Conservation (phyloP, 108 stramenopile species). For the Parietichytrium sp. region DNA sequence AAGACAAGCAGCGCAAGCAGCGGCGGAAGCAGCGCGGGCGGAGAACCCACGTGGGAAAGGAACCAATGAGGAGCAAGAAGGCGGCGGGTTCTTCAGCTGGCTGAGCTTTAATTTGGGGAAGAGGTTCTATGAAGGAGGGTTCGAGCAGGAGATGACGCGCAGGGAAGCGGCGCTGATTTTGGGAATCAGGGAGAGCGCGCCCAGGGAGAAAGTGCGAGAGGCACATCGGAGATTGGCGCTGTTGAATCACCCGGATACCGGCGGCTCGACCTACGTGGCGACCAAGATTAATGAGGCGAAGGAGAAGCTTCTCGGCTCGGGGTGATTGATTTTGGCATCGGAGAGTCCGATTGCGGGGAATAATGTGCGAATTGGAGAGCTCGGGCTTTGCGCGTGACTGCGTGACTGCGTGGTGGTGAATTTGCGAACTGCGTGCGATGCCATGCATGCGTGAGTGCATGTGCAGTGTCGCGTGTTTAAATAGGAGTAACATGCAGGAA, state of each 20-base stretch:
- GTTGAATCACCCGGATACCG: slow-evolving; percentile 97
- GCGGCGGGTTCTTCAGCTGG: background rate
- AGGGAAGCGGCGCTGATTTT: slow-evolving; percentile 95
- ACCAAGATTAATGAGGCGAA: slow-evolving; percentile 99
- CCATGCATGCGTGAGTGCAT: no score
- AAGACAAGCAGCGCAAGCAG: background rate
- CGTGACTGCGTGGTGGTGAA: no score
- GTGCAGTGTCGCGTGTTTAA: no score
- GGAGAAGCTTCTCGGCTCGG: slow-evolving; percentile 81
- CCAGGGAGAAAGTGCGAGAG: slow-evolving; percentile 84
- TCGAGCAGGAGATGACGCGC: slow-evolving; percentile 94
- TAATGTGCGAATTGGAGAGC: no score
- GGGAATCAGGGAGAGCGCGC: slow-evolving; percentile 87
- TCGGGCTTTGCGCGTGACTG: no score
- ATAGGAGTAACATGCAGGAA: no score
- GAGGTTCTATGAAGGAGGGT: slow-evolving; percentile 95
- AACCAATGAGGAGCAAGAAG: background rate
- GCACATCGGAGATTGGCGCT: slow-evolving; percentile 91
- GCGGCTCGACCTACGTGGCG: slow-evolving; percentile 89
- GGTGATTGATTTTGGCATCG: no score
- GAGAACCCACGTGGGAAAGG: background rate
- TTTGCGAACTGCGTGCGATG: no score
- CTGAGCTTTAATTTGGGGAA: slow-evolving; percentile 15
- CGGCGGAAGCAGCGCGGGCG: background rate
- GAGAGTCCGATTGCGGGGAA: no score